Evolutionary conservation across 202 grass and related monocot genomes (phyloP), one percentile per base, ranked within the genome.

Genomic region (Carex sylvatica): DNA sequence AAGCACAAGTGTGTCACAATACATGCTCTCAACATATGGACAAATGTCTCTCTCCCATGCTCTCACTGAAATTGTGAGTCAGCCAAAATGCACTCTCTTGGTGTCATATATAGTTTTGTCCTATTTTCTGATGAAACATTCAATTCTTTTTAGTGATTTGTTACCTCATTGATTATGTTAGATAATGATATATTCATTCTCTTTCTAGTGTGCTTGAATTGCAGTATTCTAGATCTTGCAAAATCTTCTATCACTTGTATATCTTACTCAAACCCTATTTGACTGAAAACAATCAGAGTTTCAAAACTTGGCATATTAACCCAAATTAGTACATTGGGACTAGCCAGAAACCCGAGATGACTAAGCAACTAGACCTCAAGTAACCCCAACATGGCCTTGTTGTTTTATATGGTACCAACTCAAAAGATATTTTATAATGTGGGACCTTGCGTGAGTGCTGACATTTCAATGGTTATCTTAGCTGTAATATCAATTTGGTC

Each of bases 11-110:
- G 30, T 83, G 15, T 87, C 24, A 77, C 85, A 80, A 47, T 90
- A 88, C 70, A 81, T 93, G 64, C 47, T 85, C 77, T 88, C 88
- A 82, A 87, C 88, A 44, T 93, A 74, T 76, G 86, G 91, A 40
- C 61, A 85, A 30, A 70, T 90, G 84, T 88, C 86, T 71, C 86
- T 93, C 85, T 82, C 73, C 68, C 59, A 93, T 88, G 84, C 56
- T 65, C 77, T 93, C 4, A 84, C 67, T 62, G 52, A 38, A 64
- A 82, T 87, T 42, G 88, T 90, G 90, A 86, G 91, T 88, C 68
- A 65, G 46, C 65, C 70, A 5, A 59, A 35, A 75, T 53, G 83
- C 72, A 70, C 10, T 19, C 24, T 31, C 13, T 56, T 36, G 47
- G 83, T 33, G 66, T 70, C 9, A 42, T n/a, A 70, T 70, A 9